Percentiles rank a stretch among this genome's conserved stretches.
Conservation (phyloP, 495 filamentous ascomycete species). For the Rostrohypoxylon terebratum region DNA sequence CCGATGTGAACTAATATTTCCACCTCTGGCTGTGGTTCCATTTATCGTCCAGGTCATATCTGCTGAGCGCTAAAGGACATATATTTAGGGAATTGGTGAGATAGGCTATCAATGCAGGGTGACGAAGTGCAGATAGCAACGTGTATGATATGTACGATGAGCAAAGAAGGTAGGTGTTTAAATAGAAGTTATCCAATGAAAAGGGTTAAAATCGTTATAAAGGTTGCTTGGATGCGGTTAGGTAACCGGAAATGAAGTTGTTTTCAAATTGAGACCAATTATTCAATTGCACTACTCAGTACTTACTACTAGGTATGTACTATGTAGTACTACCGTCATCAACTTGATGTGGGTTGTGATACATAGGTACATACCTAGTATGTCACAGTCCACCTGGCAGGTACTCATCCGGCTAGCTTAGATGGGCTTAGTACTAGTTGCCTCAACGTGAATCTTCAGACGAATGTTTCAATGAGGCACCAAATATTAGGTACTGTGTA, state of each 20-base stretch:
- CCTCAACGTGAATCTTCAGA: neutral
- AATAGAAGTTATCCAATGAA: neutral
- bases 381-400: too few relatives aligned
- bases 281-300: neutral
- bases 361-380: neutral
- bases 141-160: neutral
- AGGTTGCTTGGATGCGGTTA: neutral
- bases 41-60: conserved; percentile 37
- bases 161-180: conserved; percentile 4
- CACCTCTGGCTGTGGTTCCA: conserved; percentile 51
- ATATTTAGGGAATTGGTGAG: neutral
- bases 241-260: conserved; percentile 7
- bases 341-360: neutral
- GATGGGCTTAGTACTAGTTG: neutral
- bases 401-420: neutral
- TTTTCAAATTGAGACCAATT: neutral
- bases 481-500: neutral
- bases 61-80: conserved; percentile 1
- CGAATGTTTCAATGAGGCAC: neutral
- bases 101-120: neutral
- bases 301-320: neutral
- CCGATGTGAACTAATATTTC: conserved; percentile 79
- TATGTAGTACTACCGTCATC: too few relatives aligned
- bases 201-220: neutral
- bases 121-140: neutral